Evolutionary conservation across 1,284 basidiomycete species (phyloP).

Genomic region (Golubevia sp.): DNA sequence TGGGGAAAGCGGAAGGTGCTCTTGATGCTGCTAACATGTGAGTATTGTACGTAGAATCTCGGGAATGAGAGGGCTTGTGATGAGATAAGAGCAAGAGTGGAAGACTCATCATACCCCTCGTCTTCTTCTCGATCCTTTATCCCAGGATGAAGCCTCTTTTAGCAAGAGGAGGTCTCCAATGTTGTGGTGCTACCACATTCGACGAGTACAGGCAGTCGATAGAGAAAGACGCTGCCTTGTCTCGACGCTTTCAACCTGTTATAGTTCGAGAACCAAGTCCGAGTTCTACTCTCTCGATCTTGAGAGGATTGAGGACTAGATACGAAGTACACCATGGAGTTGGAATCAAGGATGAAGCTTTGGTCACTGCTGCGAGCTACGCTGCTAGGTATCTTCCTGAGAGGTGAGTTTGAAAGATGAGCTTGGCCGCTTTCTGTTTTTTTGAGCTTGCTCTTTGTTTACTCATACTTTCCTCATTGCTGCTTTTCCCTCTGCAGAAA

Average conservation of each 20-base stretch:
- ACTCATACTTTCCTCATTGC: neutral
- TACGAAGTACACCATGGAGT: constrained; percentile 9
- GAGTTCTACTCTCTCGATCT: constrained; percentile 64
- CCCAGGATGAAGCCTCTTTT: constrained; percentile 87
- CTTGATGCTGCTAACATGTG: constrained; percentile 70
- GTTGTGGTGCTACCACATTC: constrained; percentile 20
- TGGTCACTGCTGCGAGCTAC: constrained; percentile 67
- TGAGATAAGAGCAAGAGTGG: constrained; percentile 1
- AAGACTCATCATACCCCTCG: constrained; percentile 26
- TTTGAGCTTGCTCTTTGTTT: neutral
- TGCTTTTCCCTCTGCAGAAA: neutral
- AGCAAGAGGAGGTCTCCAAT: constrained; percentile 55
- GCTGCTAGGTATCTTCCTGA: constrained; percentile 71
- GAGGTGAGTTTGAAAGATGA: neutral
- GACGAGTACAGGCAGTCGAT: constrained; percentile 91
- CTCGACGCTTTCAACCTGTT: constrained; percentile 86
- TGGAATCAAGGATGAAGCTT: constrained; percentile 7
- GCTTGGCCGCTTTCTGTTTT: neutral
- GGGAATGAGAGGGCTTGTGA: constrained; percentile 4
- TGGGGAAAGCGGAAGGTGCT: constrained; percentile 87
- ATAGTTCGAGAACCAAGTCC: constrained; percentile 79
- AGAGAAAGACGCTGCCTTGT: constrained; percentile 86
- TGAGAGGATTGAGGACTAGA: constrained; percentile 3
- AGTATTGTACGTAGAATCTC: neutral
- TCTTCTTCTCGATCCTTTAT: constrained; percentile 81